Base-by-base conservation (phyloP, 768 basidiomycete genomes). In the Pisolithus microcarpus region DNA sequence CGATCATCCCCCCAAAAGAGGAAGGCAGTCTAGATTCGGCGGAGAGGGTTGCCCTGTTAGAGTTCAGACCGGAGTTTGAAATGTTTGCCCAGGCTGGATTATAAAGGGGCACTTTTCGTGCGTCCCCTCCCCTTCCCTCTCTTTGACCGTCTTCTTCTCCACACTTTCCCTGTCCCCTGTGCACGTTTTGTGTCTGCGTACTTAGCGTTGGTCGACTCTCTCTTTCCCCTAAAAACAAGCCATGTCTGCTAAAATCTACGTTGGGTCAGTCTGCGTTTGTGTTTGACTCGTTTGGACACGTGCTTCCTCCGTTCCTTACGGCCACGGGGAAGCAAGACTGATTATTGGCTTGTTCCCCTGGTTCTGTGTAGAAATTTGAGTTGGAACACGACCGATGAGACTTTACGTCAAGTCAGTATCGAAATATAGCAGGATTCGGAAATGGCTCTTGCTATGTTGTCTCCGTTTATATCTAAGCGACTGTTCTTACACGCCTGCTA, bases 311-410 rank as follows among this genome's bases (percentile, higher is more conserved):
- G 67, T 71, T 68, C 45, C 31, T 31, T 66, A 61, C 69, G 64
- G 60, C 43, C 64, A 64, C 63, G 63, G 74, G 64, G 66, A 68
- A 71, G 59, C 70, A 70, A 64, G 71, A 82, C 81, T 84, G 73
- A 85, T 81, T 65, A 50, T 54, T 66, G 61, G 65, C 69, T 74
- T 72, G 66, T 53, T 57, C 49, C 48, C 44, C 31, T 74, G 71
- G 65, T 71, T 58, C 45, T 71, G 66, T 59, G 73, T 84, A 91
- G 89, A 77, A 91, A 91, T 82, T 78, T 91, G 79, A 90, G 87
- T 80, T 91, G 89, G 89, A 87, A 86, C 77, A 95, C 93, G 70
- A 93, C 82, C 69, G 92, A 95, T 81, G 92, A 95, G 38, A 80
- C 81, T 51, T 79, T 96, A 60, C 85, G 85, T 71, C 71, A 82